phyloP scores from a whole-genome alignment of 2,329 filamentous ascomycete species.

The Colletotrichum tamarilloi region DNA sequence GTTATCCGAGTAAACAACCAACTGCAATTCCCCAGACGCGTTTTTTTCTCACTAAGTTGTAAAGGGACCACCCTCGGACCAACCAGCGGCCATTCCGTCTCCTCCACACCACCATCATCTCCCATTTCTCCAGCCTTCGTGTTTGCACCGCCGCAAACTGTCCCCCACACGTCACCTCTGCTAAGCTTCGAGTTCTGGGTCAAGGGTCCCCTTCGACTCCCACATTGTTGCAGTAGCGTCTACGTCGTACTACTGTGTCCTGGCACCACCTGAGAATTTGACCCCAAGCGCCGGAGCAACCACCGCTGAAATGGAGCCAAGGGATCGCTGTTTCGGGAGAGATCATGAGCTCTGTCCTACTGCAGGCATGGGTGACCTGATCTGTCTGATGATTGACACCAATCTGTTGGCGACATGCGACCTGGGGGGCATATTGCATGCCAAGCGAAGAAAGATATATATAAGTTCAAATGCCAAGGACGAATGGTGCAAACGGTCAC shows the following conservation, averaged over 20 bases:
- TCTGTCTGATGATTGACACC: background rate
- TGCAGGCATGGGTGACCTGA: slow-evolving; percentile 31
- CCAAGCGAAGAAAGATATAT: background rate
- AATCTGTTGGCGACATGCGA: background rate
- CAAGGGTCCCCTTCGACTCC: slow-evolving; percentile 21
- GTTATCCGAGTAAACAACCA: background rate
- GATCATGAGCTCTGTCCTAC: slow-evolving; percentile 7
- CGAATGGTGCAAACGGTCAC: background rate
- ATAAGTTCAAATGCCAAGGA: background rate
- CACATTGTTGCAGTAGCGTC: background rate
- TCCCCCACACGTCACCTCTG: slow-evolving; percentile 5
- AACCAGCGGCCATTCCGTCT: slow-evolving; percentile 4
- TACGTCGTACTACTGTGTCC: background rate
- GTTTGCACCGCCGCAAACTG: slow-evolving; percentile 14
- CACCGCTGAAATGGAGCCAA: slow-evolving; percentile 1
- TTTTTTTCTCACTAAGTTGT: slow-evolving; percentile 11
- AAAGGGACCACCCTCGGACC: background rate
- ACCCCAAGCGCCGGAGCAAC: slow-evolving; percentile 2
- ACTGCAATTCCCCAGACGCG: background rate
- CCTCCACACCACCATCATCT: background rate
- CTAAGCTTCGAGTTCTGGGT: slow-evolving; percentile 14
- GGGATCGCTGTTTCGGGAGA: background rate
- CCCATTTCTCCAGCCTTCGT: background rate
- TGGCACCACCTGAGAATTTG: too few relatives aligned
- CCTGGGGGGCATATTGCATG: background rate